Percentiles rank a stretch among this genome's conserved stretches.
These are phyloP conservation scores for Coemansia sp. DNA, from an alignment of 371 early-diverging fungal species.

Conservation along the genomic window DNA sequence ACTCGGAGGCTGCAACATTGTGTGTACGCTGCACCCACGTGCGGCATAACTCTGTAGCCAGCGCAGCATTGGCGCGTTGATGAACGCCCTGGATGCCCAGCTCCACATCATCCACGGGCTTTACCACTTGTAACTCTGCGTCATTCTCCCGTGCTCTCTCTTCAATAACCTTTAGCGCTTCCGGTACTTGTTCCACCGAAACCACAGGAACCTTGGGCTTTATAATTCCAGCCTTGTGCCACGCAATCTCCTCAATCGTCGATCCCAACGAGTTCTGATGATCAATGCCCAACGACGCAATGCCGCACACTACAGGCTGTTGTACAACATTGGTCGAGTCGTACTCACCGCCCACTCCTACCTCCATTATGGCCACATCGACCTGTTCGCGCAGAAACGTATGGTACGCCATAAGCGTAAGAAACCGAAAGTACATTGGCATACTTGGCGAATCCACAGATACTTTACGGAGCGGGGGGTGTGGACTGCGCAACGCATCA, in stretches of 20 bases:
- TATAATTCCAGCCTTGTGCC: constrained; percentile 93
- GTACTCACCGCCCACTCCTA: constrained; percentile 83
- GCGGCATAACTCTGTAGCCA: constrained; percentile 70
- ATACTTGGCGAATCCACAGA: constrained; percentile 46
- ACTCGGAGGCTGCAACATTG: not conserved
- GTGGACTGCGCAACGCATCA: constrained; percentile 52
- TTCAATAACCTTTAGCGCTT: constrained; percentile 69
- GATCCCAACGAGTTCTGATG: constrained; percentile 73
- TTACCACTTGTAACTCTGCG: constrained; percentile 36
- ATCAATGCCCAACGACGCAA: constrained; percentile 81
- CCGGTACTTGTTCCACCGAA: constrained; percentile 67
- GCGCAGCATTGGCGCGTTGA: constrained; percentile 80
- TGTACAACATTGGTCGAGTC: constrained; percentile 81
- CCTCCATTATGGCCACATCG: constrained; percentile 78
- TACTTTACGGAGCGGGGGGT: constrained; percentile 26
- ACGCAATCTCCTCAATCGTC: constrained; percentile 80
- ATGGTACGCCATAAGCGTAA: constrained; percentile 88
- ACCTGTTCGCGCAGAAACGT: constrained; percentile 80
- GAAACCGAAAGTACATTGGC: constrained; percentile 87
- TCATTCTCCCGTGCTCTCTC: constrained; percentile 68
- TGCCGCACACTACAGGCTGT: constrained; percentile 72
- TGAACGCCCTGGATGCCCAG: constrained; percentile 78
- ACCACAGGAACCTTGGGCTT: constrained; percentile 72
- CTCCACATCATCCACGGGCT: not conserved
- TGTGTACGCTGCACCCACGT: constrained; percentile 55